Evolutionary conservation across 2,329 filamentous ascomycete genomes (phyloP), one percentile per base, ranked within the genome.

Genomic region (Penicillium psychrosexuale): DNA sequence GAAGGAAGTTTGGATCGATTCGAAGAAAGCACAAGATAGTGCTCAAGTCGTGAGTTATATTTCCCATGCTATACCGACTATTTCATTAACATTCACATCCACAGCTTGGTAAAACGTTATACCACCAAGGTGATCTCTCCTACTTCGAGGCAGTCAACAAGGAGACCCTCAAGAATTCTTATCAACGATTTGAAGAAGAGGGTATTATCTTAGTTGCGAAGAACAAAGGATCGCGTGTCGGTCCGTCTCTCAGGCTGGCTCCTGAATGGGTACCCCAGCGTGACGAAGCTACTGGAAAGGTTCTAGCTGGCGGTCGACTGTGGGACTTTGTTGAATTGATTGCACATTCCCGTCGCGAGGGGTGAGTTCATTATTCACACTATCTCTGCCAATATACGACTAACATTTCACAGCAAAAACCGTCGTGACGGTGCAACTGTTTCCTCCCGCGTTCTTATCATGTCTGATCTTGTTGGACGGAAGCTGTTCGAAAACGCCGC

Each of bases 121-220:
- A 97, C 69, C 93, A 99, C 70, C 93, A 99, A 77, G 94, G 94
- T 53, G 94, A 99, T 67, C 83, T 99, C 9, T 92, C 88, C 30
- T 99, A 99, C 75, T 97, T 97, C 64, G 94, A 99, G 75, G 92
- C 94, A 3, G 93, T 99, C 61, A 99, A 99, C 79, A 97, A 97
- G 66, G 93, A 99, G 73, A 96, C 92, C 0, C 82, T 99, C 53
- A 96, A 94, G 69, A 99, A 99, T 72, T 88, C 92, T 0, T 97
- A 93, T 73, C 81, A 84, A 36, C 85, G 91, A 15, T 96, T 96
- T 67, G 86, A 92, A 64, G 91, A 97, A 67, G 93, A 97, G 66
- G 90, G 91, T 8, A 95, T 97, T 60, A 81, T 97, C 53, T 77
- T 89, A 42, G 82, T 92, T 0, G 81, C 88, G 30, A 89, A 89